Conservation (phyloP, 805 yeast genomes). For the Lipomyces yamanashiensis region DNA sequence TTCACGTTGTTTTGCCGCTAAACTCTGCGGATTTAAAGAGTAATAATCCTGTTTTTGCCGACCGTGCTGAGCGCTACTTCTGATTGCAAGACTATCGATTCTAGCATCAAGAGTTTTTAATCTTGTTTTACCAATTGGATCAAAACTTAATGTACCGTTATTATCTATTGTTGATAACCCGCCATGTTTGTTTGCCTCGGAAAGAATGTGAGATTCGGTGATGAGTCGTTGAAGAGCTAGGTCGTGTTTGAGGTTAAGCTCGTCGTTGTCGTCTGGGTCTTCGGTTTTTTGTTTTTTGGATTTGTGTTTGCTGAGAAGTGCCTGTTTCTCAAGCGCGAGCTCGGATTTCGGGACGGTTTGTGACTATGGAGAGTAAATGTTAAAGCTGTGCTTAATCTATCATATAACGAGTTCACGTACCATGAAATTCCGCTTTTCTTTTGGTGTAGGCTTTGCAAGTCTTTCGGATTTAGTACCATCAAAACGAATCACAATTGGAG, state of each 20-base stretch:
- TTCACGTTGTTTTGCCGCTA: conserved; percentile 10
- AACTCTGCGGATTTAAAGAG: conserved; percentile 28
- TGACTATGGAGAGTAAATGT: conserved; percentile 17
- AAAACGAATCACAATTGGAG: conserved; percentile 45
- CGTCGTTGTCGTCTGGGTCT: conserved; percentile 38
- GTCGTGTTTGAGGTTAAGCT: conserved; percentile 65
- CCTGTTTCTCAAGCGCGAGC: conserved; percentile 22
- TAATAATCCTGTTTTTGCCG: conserved; percentile 38
- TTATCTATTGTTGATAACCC: background rate
- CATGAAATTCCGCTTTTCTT: conserved; percentile 43
- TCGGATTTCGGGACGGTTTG: conserved; percentile 44
- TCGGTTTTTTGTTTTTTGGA: conserved; percentile 35
- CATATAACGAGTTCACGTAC: conserved; percentile 14
- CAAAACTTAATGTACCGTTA: conserved; percentile 42
- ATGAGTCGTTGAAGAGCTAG: conserved; percentile 68
- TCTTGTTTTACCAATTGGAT: conserved; percentile 48
- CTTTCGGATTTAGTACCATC: conserved; percentile 40
- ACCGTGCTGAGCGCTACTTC: conserved; percentile 12
- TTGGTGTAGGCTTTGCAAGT: conserved; percentile 29
- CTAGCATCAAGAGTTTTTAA: conserved; percentile 47
- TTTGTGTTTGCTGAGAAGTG: conserved; percentile 21
- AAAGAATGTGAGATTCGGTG: conserved; percentile 67
- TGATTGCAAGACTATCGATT: conserved; percentile 38
- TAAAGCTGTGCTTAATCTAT: background rate
- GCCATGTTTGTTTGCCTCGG: conserved; percentile 40